These are phyloP conservation scores for Stephania yunnanensis DNA, from an alignment of 164 flowering plant genomes.

Conservation along the genomic window DNA sequence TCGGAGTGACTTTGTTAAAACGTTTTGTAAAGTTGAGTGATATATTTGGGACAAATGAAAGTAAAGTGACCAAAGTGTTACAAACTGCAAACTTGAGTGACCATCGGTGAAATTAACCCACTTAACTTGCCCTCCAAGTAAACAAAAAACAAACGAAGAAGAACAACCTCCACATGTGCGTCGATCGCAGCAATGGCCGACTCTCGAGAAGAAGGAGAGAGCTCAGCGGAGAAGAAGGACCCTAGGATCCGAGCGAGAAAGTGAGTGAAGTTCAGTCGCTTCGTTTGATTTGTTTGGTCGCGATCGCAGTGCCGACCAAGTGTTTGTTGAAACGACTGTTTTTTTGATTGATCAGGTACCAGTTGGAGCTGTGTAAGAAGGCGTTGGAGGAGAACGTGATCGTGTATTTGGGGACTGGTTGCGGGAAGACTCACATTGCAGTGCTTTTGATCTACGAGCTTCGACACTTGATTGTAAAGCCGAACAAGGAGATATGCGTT, in stretches of 20 bases:
- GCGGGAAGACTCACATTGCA: slow-evolving; percentile 94
- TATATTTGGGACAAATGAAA: too few relatives aligned
- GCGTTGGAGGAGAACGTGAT: slow-evolving; percentile 77
- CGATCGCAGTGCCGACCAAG: not conserved
- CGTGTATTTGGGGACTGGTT: slow-evolving; percentile 86
- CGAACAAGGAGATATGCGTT: slow-evolving; percentile 59
- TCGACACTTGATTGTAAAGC: slow-evolving; percentile 62
- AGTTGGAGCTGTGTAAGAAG: slow-evolving; percentile 63
- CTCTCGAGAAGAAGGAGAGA: not conserved
- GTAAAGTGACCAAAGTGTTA: too few relatives aligned
- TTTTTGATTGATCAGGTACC: slow-evolving; percentile 46
- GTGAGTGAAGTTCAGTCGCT: slow-evolving; percentile 12
- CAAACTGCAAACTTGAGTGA: too few relatives aligned
- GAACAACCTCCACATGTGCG: not conserved
- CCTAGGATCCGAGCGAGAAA: slow-evolving; percentile 32
- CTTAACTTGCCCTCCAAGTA: too few relatives aligned
- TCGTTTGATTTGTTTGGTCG: not conserved
- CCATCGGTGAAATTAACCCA: too few relatives aligned
- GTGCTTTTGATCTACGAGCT: slow-evolving; percentile 74
- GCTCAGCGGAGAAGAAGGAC: slow-evolving; percentile 18
- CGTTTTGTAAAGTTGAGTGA: too few relatives aligned
- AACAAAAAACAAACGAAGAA: too few relatives aligned
- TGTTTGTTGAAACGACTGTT: not conserved
- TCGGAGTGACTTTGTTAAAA: too few relatives aligned
- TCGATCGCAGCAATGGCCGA: not conserved